Percentiles rank a stretch among this genome's conserved stretches.
Evolutionary conservation across 257 asterid genomes (phyloP).

Genomic region (Fraxinus anomala): DNA sequence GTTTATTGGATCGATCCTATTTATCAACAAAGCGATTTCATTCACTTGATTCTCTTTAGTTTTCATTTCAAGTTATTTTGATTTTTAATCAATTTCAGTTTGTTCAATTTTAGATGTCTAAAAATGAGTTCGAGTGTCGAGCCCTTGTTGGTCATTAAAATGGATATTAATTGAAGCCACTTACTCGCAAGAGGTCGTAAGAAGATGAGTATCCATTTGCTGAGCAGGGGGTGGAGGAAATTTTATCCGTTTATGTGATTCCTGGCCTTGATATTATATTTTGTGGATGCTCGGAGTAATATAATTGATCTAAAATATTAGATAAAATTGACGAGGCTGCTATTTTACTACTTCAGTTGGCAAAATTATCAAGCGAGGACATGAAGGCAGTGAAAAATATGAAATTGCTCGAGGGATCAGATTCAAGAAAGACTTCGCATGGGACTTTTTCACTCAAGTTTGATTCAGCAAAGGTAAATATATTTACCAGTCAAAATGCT

Average conservation of each 20-base stretch:
- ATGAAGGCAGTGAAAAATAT: slow-evolving; percentile 85
- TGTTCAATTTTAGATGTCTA: neutral
- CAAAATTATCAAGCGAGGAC: slow-evolving; percentile 78
- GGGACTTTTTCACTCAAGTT: slow-evolving; percentile 87
- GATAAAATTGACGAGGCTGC: slow-evolving; percentile 23
- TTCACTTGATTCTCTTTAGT: neutral
- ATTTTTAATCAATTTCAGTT: neutral
- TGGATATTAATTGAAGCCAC: neutral
- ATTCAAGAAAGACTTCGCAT: slow-evolving; percentile 55
- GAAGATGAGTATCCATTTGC: neutral
- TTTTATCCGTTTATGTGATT: neutral
- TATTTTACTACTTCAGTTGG: slow-evolving; percentile 58
- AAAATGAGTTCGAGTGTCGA: neutral
- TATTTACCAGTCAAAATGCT: slow-evolving; percentile 11
- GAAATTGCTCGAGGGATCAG: slow-evolving; percentile 74
- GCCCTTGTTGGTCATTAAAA: neutral
- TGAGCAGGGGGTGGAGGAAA: neutral
- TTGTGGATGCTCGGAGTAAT: slow-evolving; percentile 17
- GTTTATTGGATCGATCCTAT: neutral
- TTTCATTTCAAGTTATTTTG: neutral
- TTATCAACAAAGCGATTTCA: neutral
- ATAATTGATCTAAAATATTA: neutral
- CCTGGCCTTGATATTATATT: neutral
- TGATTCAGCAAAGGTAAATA: slow-evolving; percentile 79
- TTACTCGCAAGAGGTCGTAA: neutral